These are phyloP conservation scores for Penicillium sp. DNA, from an alignment of 2,329 filamentous ascomycete genomes.

Conservation along the genomic window DNA sequence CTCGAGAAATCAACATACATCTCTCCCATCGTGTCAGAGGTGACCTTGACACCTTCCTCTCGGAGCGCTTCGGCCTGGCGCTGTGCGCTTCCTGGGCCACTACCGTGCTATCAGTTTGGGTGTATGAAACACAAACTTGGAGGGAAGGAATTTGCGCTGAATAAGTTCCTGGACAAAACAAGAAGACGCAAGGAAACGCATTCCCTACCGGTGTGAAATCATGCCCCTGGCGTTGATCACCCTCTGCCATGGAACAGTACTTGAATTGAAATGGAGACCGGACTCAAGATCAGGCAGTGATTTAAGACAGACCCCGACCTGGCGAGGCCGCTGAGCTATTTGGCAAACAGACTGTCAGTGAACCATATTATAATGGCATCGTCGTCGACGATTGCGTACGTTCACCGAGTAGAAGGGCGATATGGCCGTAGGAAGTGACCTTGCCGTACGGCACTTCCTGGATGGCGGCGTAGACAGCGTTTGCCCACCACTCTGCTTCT, in stretches of 20 bases:
- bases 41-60: constrained; percentile 44
- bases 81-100: constrained; percentile 44
- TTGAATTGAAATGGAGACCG: constrained; percentile 61
- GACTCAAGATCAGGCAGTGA: constrained; percentile 63
- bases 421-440: constrained; percentile 82
- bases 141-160: too few relatives aligned
- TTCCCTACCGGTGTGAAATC: constrained; percentile 72
- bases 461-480: constrained; percentile 75
- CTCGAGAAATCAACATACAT: constrained; percentile 42
- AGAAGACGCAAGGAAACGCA: not conserved
- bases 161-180: too few relatives aligned
- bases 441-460: constrained; percentile 79
- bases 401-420: constrained; percentile 59
- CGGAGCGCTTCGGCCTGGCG: constrained; percentile 44
- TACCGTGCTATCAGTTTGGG: constrained; percentile 17
- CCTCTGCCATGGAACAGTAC: constrained; percentile 89
- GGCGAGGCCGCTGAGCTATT: constrained; percentile 68
- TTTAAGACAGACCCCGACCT: constrained; percentile 88
- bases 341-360: not conserved
- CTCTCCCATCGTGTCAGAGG: constrained; percentile 44
- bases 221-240: constrained; percentile 83
- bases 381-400: constrained; percentile 49
- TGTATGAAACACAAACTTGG: too few relatives aligned
- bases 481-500: constrained; percentile 50
- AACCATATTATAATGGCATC: too few relatives aligned